Conservation (phyloP, 2,329 filamentous ascomycete species). For the Knufia petricola region DNA sequence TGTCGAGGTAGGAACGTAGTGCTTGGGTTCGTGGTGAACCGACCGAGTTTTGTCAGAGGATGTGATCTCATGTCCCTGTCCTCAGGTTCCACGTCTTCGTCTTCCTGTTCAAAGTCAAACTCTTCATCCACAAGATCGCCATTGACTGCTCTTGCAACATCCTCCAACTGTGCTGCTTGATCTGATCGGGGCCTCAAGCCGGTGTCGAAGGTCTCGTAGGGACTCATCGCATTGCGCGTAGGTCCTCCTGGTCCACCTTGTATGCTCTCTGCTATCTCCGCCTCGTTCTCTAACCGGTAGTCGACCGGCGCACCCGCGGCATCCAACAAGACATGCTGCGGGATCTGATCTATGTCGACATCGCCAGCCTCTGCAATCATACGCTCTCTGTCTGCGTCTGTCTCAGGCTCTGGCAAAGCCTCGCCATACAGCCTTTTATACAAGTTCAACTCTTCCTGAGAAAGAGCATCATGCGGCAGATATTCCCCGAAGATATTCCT, state of each 20-base stretch:
- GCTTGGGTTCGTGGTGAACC: constrained; percentile 61
- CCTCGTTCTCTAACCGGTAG: constrained; percentile 29
- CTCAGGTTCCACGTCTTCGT: constrained; percentile 29
- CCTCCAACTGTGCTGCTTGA: constrained; percentile 21
- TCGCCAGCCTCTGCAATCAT: constrained; percentile 23
- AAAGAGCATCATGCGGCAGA: constrained; percentile 62
- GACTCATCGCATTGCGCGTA: too few species aligned
- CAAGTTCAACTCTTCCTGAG: constrained; percentile 58
- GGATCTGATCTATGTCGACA: constrained; percentile 26
- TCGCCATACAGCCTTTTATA: constrained; percentile 76
- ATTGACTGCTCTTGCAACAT: constrained; percentile 30
- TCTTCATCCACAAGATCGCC: constrained; percentile 36
- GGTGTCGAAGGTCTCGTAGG: too few species aligned
- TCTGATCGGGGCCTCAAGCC: constrained; percentile 4
- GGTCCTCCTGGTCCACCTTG: constrained; percentile 21
- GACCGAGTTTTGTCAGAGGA: constrained; percentile 62
- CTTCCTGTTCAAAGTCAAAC: constrained; percentile 31
- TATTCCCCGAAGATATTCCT: constrained; percentile 67
- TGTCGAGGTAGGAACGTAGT: constrained; percentile 66
- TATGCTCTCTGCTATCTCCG: constrained; percentile 17
- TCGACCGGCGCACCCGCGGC: constrained; percentile 30
- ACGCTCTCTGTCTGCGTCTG: constrained; percentile 22
- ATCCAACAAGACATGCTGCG: constrained; percentile 29
- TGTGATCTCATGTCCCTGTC: constrained; percentile 53
- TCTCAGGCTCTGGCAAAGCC: constrained; percentile 38